Evolutionary conservation across 805 yeast species (phyloP).

Genomic region (Kluyveromyces wickerhamii): DNA sequence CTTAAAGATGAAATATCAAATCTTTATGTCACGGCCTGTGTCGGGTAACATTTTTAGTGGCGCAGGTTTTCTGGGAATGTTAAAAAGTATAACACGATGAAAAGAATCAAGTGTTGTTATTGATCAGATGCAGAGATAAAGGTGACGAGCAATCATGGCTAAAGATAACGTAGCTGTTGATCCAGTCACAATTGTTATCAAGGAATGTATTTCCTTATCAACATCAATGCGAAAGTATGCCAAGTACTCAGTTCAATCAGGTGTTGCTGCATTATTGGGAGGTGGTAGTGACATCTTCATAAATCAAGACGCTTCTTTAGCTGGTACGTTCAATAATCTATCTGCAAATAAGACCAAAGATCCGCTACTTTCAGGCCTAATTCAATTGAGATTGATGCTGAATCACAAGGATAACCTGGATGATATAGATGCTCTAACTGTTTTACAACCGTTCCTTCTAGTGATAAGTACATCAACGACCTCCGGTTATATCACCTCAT

Average conservation of each 20-base stretch:
- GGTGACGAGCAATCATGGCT: neutral
- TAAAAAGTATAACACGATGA: too few relatives aligned
- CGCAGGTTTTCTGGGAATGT: neutral
- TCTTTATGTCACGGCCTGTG: too few relatives aligned
- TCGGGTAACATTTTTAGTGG: neutral
- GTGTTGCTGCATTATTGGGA: slow-evolving; percentile 80
- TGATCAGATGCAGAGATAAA: neutral
- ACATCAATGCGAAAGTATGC: slow-evolving; percentile 86
- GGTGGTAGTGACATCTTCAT: slow-evolving; percentile 48
- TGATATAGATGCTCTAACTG: slow-evolving; percentile 59
- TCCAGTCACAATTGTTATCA: slow-evolving; percentile 73
- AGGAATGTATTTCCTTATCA: slow-evolving; percentile 79
- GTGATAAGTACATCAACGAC: slow-evolving; percentile 79
- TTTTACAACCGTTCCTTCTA: slow-evolving; percentile 79
- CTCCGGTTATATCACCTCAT: slow-evolving; percentile 75
- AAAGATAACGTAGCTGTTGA: slow-evolving; percentile 42
- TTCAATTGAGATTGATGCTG: slow-evolving; percentile 68
- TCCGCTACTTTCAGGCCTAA: slow-evolving; percentile 70
- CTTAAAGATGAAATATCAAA: too few relatives aligned
- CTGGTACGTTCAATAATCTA: slow-evolving; percentile 28
- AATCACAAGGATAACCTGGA: slow-evolving; percentile 44
- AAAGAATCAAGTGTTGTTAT: too few relatives aligned
- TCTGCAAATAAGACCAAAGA: slow-evolving; percentile 33
- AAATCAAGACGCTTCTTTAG: slow-evolving; percentile 35
- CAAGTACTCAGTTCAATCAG: slow-evolving; percentile 55